Conservation (phyloP, 75 land plant species). For the Pinus tabuliformis region DNA sequence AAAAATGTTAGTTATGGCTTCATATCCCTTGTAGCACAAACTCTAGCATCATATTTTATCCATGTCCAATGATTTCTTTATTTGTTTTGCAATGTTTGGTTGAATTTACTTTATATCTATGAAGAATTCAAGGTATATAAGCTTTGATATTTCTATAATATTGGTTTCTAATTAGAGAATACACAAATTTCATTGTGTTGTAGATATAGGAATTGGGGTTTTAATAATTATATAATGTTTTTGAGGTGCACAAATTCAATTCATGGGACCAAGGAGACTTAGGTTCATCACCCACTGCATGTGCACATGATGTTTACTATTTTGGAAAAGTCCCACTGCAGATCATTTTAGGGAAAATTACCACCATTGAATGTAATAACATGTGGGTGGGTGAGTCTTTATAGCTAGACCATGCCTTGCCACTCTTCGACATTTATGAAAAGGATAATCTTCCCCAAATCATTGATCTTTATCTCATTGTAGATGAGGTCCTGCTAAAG, state of each 20-base stretch:
- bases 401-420: too few species aligned
- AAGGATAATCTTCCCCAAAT: too few species aligned
- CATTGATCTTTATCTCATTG: too few species aligned
- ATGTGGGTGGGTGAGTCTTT: too few species aligned
- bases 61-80: background rate
- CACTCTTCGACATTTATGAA: too few species aligned
- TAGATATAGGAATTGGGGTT: background rate
- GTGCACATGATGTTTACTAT: conserved; percentile 21
- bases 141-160: background rate
- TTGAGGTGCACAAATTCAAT: background rate
- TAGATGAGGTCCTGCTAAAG: too few species aligned
- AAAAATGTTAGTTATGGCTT: background rate
- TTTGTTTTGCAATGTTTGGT: background rate
- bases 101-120: background rate
- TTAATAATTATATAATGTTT: background rate
- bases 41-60: background rate
- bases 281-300: conserved; percentile 8
- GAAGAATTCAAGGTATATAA: background rate
- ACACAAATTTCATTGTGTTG: background rate
- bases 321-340: conserved; percentile 24
- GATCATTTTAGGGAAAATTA: conserved; percentile 2
- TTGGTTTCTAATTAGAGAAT: too few species aligned
- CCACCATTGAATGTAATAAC: too few species aligned
- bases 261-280: conserved; percentile 22
- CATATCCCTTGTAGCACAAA: background rate